A percentile compares a stretch with the other conserved stretches of the same genome.
Evolutionary conservation across 352 stramenopile species (phyloP).

Genomic region (Nothophytophthora sp.): DNA sequence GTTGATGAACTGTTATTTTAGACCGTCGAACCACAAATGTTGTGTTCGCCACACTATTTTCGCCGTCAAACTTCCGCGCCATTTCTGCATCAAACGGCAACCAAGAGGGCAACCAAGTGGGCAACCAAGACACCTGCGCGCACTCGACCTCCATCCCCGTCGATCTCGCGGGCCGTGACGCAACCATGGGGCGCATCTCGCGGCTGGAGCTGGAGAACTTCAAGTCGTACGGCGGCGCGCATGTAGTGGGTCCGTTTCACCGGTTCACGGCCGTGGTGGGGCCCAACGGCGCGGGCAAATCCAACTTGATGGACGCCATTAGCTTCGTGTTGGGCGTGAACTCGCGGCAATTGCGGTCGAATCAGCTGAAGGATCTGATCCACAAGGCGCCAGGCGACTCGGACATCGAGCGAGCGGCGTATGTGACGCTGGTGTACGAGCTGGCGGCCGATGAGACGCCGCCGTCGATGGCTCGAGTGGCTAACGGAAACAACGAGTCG

Average conservation of each 20-base stretch:
- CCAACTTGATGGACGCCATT: slow-evolving; percentile 96
- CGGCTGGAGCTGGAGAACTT: slow-evolving; percentile 99
- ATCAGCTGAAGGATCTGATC: slow-evolving; percentile 97
- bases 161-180: no score
- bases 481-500: neutral
- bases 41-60: no score
- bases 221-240: slow-evolving; percentile 97
- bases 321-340: slow-evolving; percentile 98
- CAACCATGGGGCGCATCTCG: slow-evolving; percentile 84
- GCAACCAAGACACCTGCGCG: no score
- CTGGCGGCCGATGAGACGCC: slow-evolving; percentile 62
- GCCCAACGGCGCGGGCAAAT: slow-evolving; percentile 96
- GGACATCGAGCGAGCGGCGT: slow-evolving; percentile 53
- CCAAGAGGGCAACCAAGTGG: no score
- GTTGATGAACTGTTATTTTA: no score
- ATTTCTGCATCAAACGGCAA: no score
- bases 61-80: no score
- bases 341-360: slow-evolving; percentile 95
- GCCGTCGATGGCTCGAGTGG: slow-evolving; percentile 27
- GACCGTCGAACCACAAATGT: no score
- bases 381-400: slow-evolving; percentile 74
- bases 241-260: slow-evolving; percentile 96
- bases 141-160: neutral
- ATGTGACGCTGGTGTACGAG: slow-evolving; percentile 96
- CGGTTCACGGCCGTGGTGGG: slow-evolving; percentile 98